Evolutionary conservation across 352 stramenopile genomes (phyloP), one percentile per base, ranked within the genome.

Genomic region (Aphanomyces euteiches): DNA sequence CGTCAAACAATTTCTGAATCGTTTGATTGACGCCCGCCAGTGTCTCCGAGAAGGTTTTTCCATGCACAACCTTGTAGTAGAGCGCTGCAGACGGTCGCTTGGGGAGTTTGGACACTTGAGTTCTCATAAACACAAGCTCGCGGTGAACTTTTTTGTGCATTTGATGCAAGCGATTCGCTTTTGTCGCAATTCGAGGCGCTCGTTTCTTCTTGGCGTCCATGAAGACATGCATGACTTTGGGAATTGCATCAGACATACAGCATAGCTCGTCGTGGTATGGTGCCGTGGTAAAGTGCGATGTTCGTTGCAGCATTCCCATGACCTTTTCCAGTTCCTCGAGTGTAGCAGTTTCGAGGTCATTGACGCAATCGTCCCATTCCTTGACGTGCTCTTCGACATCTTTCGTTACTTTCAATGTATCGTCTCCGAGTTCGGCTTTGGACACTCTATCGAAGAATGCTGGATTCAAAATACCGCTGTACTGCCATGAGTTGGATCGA

Each of bases 351-450:
- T 58, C 50, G 15, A 58, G 50, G 50, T 58, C 50, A 21, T 58
- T 58, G 50, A 58, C 50, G 21, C 50, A 58, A 13, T 58, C 50
- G 3, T 69, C 47, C 63, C 63, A 69, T n/a, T 59, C 47, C 21
- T 69, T 50, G 37, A 69, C 63, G 6, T 50, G 54, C 40, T 69
- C 63, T 34, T 63, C 63, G 17, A 69, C 37, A 12, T 69, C 63
- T 39, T 69, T 69, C 17, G 47, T 69, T 1, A 59, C 41, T 15
- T 47, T 38, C 12, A 63, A 12, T 37, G n/a, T 36, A 17, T 69
- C 41, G 13, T 28, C 63, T 19, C 43, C 63, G 10, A 69, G 28
- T 43, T 57, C 63, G 8, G 63, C 63, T 15, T 69, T 69, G 47
- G 47, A 43, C 12, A 69, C n/a, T 28, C 59, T 69, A 17, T 69